A percentile compares a stretch with the other conserved stretches of the same genome.
Evolutionary conservation across 257 asterid genomes (phyloP).

Genomic region (Striga asiatica): DNA sequence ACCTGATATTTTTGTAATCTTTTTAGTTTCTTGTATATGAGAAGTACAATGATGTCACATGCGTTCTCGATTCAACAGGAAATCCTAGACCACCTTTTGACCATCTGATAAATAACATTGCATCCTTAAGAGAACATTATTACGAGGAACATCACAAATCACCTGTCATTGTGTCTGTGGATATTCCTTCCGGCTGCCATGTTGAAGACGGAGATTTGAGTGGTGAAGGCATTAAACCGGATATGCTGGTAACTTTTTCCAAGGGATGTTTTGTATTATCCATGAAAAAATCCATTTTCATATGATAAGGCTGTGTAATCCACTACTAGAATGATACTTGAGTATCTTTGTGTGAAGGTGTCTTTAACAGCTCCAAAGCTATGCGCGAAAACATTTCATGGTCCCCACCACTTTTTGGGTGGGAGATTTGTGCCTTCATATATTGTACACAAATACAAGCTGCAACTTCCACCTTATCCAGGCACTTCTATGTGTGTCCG

Average conservation of each 20-base stretch:
- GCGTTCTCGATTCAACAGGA: too few relatives aligned
- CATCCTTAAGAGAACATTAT: constrained; percentile 23
- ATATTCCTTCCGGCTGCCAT: constrained; percentile 93
- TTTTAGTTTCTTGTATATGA: too few relatives aligned
- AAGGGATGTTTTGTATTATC: too few relatives aligned
- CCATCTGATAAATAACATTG: constrained; percentile 44
- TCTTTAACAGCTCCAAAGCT: constrained; percentile 68
- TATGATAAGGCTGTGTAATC: too few relatives aligned
- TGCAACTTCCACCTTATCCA: constrained; percentile 50
- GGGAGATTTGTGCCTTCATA: constrained; percentile 70
- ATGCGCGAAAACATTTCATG: constrained; percentile 53
- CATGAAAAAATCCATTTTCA: too few relatives aligned
- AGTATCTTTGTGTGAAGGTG: constrained; percentile 55
- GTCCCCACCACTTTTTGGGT: constrained; percentile 65
- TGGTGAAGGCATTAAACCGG: constrained; percentile 64
- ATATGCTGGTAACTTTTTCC: constrained; percentile 65
- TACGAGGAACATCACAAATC: constrained; percentile 25
- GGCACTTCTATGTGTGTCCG: constrained; percentile 59
- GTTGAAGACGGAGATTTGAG: constrained; percentile 72
- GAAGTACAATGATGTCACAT: too few relatives aligned
- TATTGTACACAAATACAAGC: constrained; percentile 34
- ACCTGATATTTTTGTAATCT: background rate
- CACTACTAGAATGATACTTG: too few relatives aligned
- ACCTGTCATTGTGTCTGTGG: constrained; percentile 52
- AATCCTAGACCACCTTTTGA: constrained; percentile 69